Percentiles rank a stretch among this genome's conserved stretches.
Conservation (phyloP, 1,284 basidiomycete genomes). For the Tilletia walkeri region DNA sequence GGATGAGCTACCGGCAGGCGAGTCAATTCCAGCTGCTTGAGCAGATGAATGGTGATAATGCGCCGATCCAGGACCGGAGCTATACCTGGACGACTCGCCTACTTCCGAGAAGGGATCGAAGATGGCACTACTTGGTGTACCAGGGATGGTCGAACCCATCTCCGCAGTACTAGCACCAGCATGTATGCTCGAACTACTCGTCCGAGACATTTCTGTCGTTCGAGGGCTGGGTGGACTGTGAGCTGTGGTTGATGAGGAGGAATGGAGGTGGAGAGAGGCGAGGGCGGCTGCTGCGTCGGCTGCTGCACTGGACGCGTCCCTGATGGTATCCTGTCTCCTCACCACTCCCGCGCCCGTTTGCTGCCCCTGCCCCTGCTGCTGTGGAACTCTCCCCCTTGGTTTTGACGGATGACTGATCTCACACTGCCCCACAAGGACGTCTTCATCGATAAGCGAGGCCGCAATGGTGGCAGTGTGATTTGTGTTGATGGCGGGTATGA, state of each 20-base stretch:
- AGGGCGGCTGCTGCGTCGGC: conserved; percentile 6
- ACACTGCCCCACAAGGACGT: conserved; percentile 85
- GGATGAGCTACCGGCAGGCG: not conserved
- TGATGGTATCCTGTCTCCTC: not conserved
- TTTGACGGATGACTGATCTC: conserved; percentile 84
- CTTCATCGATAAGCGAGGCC: conserved; percentile 79
- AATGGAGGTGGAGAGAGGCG: not conserved
- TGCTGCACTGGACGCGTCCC: not conserved
- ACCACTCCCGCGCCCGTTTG: not conserved
- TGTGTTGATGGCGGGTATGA: conserved; percentile 87
- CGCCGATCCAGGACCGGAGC: not conserved
- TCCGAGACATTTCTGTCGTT: too few species aligned
- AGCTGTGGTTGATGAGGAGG: not conserved
- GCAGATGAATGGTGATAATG: not conserved
- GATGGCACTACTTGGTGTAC: conserved; percentile 40
- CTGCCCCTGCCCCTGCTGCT: not conserved
- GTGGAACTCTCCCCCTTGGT: not conserved
- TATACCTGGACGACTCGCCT: not conserved
- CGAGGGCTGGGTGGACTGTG: not conserved
- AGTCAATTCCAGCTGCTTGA: too few species aligned
- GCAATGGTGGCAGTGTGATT: conserved; percentile 97
- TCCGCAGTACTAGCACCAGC: too few species aligned
- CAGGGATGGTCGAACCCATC: not conserved
- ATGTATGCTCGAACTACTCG: too few species aligned
- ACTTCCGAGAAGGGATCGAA: conserved; percentile 23